These are phyloP conservation scores for Aspergillus egyptiacus DNA, from an alignment of 495 filamentous ascomycete species.

Conservation along the genomic window DNA sequence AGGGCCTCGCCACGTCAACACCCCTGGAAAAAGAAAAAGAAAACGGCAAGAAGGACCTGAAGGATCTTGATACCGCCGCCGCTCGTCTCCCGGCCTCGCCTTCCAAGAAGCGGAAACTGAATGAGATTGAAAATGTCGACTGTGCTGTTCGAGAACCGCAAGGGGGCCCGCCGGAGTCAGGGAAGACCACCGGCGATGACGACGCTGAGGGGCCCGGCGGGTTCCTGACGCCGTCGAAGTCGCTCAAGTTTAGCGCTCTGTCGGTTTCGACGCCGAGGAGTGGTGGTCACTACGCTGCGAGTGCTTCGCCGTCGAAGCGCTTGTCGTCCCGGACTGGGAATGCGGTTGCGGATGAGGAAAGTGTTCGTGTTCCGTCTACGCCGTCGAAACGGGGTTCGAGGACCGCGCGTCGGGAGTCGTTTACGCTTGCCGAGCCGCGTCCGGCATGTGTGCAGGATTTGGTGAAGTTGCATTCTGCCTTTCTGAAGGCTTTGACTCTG, in stretches of 20 bases:
- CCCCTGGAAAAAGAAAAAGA: too few species aligned
- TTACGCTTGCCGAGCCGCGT: constrained; percentile 17
- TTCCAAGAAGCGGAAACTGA: constrained; percentile 44
- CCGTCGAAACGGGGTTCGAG: constrained; percentile 26
- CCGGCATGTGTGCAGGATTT: constrained; percentile 32
- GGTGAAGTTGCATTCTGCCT: constrained; percentile 32
- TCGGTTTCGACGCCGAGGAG: constrained; percentile 36
- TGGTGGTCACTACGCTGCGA: constrained; percentile 30
- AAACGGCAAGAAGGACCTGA: constrained; percentile 17
- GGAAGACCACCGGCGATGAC: constrained; percentile 2
- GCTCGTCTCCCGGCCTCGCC: constrained; percentile 29
- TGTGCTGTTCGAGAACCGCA: not conserved
- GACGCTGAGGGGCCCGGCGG: not conserved
- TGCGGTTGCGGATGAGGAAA: not conserved
- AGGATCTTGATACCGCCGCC: not conserved
- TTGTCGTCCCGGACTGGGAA: not conserved
- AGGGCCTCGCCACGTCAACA: constrained; percentile 24
- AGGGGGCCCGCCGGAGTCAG: not conserved
- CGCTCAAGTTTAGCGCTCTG: constrained; percentile 35
- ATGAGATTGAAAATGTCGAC: constrained; percentile 36
- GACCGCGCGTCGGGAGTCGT: not conserved
- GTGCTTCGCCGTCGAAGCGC: constrained; percentile 14
- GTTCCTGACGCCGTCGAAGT: constrained; percentile 34
- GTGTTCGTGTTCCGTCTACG: constrained; percentile 16
- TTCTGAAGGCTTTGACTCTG: constrained; percentile 36